Evolutionary conservation across 306 rosid species (phyloP).

Genomic region (Vachellia pachyceras): DNA sequence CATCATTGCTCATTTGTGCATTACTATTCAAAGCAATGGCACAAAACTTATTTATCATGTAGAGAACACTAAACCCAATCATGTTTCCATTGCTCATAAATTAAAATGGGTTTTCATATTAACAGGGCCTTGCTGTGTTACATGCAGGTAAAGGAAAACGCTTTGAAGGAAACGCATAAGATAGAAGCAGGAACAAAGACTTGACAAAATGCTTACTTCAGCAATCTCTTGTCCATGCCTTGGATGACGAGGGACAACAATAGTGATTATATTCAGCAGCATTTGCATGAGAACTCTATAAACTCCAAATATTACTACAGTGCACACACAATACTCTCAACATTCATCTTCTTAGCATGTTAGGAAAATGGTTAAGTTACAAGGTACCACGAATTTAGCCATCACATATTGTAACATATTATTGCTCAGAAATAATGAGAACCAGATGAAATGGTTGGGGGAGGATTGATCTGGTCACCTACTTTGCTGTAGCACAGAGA

Average conservation of each 20-base stretch:
- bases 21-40: not conserved
- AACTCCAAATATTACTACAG: slow-evolving; percentile 78
- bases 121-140: too few relatives aligned
- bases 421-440: not conserved
- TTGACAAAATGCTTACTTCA: slow-evolving; percentile 53
- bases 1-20: not conserved
- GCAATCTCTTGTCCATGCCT: slow-evolving; percentile 80
- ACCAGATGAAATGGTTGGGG: not conserved
- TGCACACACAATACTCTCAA: slow-evolving; percentile 31
- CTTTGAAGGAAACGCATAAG: slow-evolving; percentile 15
- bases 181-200: slow-evolving; percentile 10
- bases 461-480: too few relatives aligned
- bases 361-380: slow-evolving; percentile 17
- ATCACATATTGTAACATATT: slow-evolving; percentile 10
- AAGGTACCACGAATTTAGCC: not conserved
- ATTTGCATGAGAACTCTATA: slow-evolving; percentile 64
- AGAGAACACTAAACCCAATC: slow-evolving; percentile 15
- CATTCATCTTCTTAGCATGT: slow-evolving; percentile 1
- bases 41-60: not conserved
- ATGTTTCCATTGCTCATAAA: slow-evolving; percentile 5
- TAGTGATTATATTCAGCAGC: slow-evolving; percentile 67
- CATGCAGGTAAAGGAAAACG: slow-evolving; percentile 5
- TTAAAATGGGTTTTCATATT: slow-evolving; percentile 15
- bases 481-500: too few relatives aligned
- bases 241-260: slow-evolving; percentile 87